Evolutionary conservation across 2,329 filamentous ascomycete species (phyloP).

Genomic region (Hymenoscyphus scutula): DNA sequence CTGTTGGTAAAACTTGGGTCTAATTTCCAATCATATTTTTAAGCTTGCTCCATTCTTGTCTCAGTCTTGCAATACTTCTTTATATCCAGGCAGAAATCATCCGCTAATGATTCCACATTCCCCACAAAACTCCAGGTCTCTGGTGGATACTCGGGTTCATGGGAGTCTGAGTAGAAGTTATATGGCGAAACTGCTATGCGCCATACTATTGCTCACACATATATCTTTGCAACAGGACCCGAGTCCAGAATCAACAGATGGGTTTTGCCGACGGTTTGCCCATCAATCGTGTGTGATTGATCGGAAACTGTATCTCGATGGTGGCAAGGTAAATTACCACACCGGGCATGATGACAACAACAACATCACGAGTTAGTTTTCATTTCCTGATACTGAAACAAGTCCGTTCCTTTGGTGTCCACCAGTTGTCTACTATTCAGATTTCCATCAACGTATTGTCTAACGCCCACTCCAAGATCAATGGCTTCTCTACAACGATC

Average conservation of each 20-base stretch:
- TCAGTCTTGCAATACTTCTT: neutral
- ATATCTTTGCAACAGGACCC: conserved; percentile 38
- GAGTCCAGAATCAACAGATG: conserved; percentile 46
- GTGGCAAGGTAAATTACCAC: conserved; percentile 50
- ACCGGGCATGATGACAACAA: conserved; percentile 47
- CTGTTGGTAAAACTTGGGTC: neutral
- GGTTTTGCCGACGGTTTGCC: conserved; percentile 54
- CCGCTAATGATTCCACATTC: neutral
- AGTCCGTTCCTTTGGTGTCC: too few relatives aligned
- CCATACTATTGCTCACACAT: conserved; percentile 16
- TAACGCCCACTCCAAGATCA: conserved; percentile 41
- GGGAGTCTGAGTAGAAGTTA: neutral
- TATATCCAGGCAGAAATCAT: neutral
- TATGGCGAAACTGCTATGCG: conserved; percentile 1
- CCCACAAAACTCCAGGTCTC: neutral
- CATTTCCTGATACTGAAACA: neutral
- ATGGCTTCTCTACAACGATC: conserved; percentile 57
- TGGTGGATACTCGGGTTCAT: neutral
- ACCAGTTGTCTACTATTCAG: neutral
- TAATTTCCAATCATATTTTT: neutral
- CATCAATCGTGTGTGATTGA: conserved; percentile 62
- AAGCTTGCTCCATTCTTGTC: neutral
- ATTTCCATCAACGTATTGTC: neutral
- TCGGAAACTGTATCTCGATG: conserved; percentile 59
- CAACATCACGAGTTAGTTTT: neutral